Percentiles rank a stretch among this genome's conserved stretches.
Conservation (phyloP, 352 stramenopile species). For the Globisporangium recalcitrans region DNA sequence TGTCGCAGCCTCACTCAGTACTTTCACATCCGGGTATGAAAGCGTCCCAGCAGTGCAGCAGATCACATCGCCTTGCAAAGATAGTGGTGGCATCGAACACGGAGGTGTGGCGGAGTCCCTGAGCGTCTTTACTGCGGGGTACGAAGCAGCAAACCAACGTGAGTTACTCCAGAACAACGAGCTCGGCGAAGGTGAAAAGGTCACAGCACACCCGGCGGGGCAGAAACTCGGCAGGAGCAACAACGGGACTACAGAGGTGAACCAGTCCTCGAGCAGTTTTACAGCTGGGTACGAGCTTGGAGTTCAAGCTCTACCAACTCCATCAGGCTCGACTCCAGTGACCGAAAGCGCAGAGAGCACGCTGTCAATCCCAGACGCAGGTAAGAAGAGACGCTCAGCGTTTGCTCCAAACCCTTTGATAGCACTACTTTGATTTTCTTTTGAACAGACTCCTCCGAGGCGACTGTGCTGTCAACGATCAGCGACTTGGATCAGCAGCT, state of each 20-base stretch:
- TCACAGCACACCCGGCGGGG: not conserved
- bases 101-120: slow-evolving; percentile 8
- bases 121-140: slow-evolving; percentile 24
- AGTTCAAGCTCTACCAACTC: not conserved
- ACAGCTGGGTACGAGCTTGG: slow-evolving; percentile 14
- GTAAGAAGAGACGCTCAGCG: not conserved
- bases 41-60: not conserved
- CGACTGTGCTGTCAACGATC: slow-evolving; percentile 14
- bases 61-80: slow-evolving; percentile 1
- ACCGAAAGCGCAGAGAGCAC: not conserved
- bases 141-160: slow-evolving; percentile 6
- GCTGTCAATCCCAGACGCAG: not conserved
- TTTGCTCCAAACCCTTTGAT: not conserved
- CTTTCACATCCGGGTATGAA: slow-evolving; percentile 22
- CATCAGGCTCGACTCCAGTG: not conserved
- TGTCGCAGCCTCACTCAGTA: slow-evolving; percentile 21
- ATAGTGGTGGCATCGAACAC: not conserved
- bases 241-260: not conserved
- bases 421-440: not conserved
- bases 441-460: slow-evolving; percentile 3
- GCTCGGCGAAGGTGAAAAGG: not conserved
- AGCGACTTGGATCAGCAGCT: slow-evolving; percentile 31
- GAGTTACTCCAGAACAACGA: not conserved
- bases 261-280: slow-evolving; percentile 15
- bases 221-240: not conserved